Evolutionary conservation across 2,329 filamentous ascomycete species (phyloP), one percentile per base, ranked within the genome.

Genomic region (Ceratocystis variospora): DNA sequence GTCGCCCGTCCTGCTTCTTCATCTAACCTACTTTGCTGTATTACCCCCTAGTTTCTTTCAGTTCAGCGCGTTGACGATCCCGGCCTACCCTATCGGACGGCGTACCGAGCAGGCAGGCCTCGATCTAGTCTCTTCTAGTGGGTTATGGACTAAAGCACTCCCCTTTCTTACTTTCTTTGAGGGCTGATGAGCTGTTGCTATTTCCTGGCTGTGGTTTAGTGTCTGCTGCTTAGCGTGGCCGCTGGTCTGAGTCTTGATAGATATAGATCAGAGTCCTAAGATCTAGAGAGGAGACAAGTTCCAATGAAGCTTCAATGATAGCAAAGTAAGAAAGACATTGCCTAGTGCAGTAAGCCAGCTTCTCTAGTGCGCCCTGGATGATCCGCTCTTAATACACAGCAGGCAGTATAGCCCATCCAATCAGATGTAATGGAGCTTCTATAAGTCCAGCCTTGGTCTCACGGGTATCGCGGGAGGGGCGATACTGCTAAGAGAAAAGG

Each of bases 401-500:
- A 31, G 15, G 28, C 53, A 7, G 15, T 57, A 31, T 22, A 57
- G 53, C 53, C 53, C 53, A 25, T 57, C 53, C 53, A 57, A 57
- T 57, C 33, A 57, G 3, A 57, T 37, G 28, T 25, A 33, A 17
- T 57, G 28, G 15, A 37, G 33, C 33, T 12, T 57, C 53, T 57
- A 12, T 33, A 57, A n/a, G 19, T 25, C 25, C 33, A 37, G 33
- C 10, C 33, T 33, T 31, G 33, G 28, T 7, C 28, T 57, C 28
- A 57, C 53, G 53, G 53, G 28, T 57, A 57, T 57, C 53, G 53
- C 25, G 53, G 53, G 53, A 22, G 15, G n/a, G 46, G 46, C 45
- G 45, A 19, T 5, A 19, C 2, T 5, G n/a, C 6, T 8, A 48
- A 19, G 17, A 7, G n/a, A 48, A 15, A 48, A 48, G 7, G n/a